Base-by-base conservation (phyloP, 2,329 filamentous ascomycete species). In the Dothistroma septosporum region DNA sequence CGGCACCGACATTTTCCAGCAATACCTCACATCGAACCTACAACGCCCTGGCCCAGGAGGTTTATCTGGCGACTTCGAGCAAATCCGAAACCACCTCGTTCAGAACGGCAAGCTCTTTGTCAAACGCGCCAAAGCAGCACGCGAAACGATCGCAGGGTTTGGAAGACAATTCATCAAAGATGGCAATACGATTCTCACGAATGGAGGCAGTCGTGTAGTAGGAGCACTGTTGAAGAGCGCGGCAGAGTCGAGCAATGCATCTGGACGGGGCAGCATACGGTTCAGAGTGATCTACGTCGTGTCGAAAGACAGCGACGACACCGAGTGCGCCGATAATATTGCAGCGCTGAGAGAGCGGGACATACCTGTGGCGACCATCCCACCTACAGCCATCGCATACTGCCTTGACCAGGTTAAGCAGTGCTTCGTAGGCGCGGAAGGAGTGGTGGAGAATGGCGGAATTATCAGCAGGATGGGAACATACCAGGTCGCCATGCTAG, bases 1-100 rank as follows among this genome's bases (percentile, higher is more conserved):
- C 58, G 94, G 94, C 70, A 96, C 92, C 62, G 92, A 97, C 75
- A 86, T 97, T 61, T 97, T 99, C 81, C 90, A 94, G 75, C 89
- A 93, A 74, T 97, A 96, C 77, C 85, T 99, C 68, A 88, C 96
- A 70, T 86, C 87, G 59, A 91, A 83, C 21, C 75, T 88, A 68
- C 83, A 87, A 73, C 76, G 82, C 63, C 80, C 83, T 16, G 59
- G 53, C 6, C 52, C 61, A 16, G 48, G 62, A 33, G 73, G 80
- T 7, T 80, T 80, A 22, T 77, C 77, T 10, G 82, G 81, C n/a
- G 87, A 89, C 72, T 97, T 97, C 76, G 89, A 92, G 64, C 85
- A 88, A 55, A 89, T 96, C 59, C 84, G 90, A 65, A 86, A 87
- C 71, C 91, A 97, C 77, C 82, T 97, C 31, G 81, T 97, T 56